Base-by-base conservation (phyloP, 2,329 filamentous ascomycete genomes). In the Fusarium ambrosium region DNA sequence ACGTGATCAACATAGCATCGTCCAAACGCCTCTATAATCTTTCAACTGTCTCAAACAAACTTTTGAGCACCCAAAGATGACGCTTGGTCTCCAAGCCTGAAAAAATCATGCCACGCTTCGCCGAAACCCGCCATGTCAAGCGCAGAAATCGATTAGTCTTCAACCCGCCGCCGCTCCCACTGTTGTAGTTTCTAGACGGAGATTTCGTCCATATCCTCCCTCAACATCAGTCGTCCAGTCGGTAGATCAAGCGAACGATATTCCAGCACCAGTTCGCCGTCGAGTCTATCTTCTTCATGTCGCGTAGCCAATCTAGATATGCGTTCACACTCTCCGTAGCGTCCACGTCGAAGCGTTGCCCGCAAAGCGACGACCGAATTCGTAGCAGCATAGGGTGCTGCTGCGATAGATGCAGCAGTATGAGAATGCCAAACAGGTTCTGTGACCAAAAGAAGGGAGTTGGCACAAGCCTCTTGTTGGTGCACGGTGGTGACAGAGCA, bases 391-490 rank as follows among this genome's bases (percentile, higher is more conserved):
- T 86, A 1, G 85, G 84, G 53, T 89, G 86, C 66, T 88, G 86
- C 20, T 83, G 84, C 14, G 87, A 88, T 72, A 91, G 82, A 51
- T 89, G 87, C 39, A 92, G 77, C 20, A 92, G 83, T 55, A 92
- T 76, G 27, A 92, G 81, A 27, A 91, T 87, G 4, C 88, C 88
- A 53, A 92, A 84, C 48, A 92, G 85, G 69, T 90, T 91, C 73
- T 92, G 89, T 10, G 89, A 89, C 87, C 90, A 92, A 64, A 90
- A 89, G 77, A 91, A 92, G 2, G 89, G 76, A 66, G 88, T 87
- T 1, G 90, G 90, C 1, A 92, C 82, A 6, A 92, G 83, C 39
- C 90, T 83, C 80, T 92, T 92, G 78, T 87, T 87, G 63, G 86
- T 84, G 70, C 87, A 88, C 1, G 88, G 85, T 0, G 90, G 90